phyloP scores from a whole-genome alignment of 352 stramenopile species.

The Phytophthora fragariaefolia region DNA sequence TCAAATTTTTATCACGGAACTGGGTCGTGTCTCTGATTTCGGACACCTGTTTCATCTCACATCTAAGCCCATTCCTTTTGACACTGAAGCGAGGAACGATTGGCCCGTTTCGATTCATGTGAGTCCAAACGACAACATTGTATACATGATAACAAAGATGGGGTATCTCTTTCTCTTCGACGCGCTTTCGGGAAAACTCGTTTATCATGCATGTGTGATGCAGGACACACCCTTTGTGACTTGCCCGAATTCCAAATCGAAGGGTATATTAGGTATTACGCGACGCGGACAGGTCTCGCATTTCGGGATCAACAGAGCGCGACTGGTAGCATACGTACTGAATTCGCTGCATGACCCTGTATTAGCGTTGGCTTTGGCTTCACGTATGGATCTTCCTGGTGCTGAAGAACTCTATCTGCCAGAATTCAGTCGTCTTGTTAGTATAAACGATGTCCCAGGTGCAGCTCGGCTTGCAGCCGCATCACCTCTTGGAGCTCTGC shows the following conservation, averaged over 20 bases:
- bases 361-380: constrained; percentile 94
- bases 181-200: constrained; percentile 95
- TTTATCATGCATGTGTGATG: constrained; percentile 96
- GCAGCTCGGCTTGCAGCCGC: constrained; percentile 87
- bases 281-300: constrained; percentile 95
- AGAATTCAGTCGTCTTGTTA: constrained; percentile 96
- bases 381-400: constrained; percentile 95
- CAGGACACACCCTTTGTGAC: constrained; percentile 98
- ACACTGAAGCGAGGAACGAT: constrained; percentile 88
- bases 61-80: constrained; percentile 94
- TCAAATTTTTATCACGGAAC: constrained; percentile 97
- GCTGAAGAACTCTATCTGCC: constrained; percentile 97
- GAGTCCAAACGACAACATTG: constrained; percentile 89
- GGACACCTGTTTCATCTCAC: constrained; percentile 94
- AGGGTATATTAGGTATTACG: constrained; percentile 97
- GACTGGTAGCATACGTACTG: constrained; percentile 97
- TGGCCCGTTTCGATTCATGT: constrained; percentile 97
- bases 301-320: constrained; percentile 96
- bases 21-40: constrained; percentile 94
- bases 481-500: constrained; percentile 84
- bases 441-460: constrained; percentile 70
- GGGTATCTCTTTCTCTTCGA: constrained; percentile 99
- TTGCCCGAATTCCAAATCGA: constrained; percentile 84
- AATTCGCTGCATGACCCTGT: constrained; percentile 95
- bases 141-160: constrained; percentile 99